A percentile compares a stretch with the other conserved stretches of the same genome.
These are phyloP conservation scores for Asterophora lycoperdoides DNA, from an alignment of 768 basidiomycete genomes.

Conservation along the genomic window DNA sequence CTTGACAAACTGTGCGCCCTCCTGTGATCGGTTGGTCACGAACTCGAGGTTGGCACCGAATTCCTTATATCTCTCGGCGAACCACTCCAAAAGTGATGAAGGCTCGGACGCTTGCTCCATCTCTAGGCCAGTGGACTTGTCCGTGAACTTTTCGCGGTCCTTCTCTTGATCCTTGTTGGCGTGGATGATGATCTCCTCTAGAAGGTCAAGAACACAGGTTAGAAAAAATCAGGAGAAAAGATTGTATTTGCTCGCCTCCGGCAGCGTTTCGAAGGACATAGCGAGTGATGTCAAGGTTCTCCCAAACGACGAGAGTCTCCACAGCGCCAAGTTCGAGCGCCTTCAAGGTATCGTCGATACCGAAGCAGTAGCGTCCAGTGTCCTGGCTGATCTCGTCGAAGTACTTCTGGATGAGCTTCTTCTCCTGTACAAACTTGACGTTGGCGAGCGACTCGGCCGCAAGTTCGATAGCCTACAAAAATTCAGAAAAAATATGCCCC, in stretches of 20 bases:
- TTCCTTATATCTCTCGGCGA: slow-evolving; percentile 97
- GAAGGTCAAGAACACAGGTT: background rate
- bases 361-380: slow-evolving; percentile 94
- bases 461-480: slow-evolving; percentile 84
- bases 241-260: slow-evolving; percentile 49
- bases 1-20: slow-evolving; percentile 97
- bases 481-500: slow-evolving; percentile 3
- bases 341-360: slow-evolving; percentile 95
- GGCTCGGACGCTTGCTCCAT: slow-evolving; percentile 90
- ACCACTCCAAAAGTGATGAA: slow-evolving; percentile 92
- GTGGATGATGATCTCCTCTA: slow-evolving; percentile 84
- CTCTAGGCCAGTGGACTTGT: slow-evolving; percentile 92
- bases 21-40: slow-evolving; percentile 93
- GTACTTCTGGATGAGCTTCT: slow-evolving; percentile 94
- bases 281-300: slow-evolving; percentile 90
- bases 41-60: slow-evolving; percentile 96
- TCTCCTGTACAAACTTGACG: slow-evolving; percentile 99
- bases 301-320: slow-evolving; percentile 98
- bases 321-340: slow-evolving; percentile 94
- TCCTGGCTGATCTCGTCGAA: slow-evolving; percentile 99
- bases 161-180: slow-evolving; percentile 80
- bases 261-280: slow-evolving; percentile 90
- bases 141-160: slow-evolving; percentile 90
- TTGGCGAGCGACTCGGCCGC: slow-evolving; percentile 94
- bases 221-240: background rate